Evolutionary conservation across 352 stramenopile species (phyloP), one percentile per base, ranked within the genome.

Genomic region (Phytophthora quininea): DNA sequence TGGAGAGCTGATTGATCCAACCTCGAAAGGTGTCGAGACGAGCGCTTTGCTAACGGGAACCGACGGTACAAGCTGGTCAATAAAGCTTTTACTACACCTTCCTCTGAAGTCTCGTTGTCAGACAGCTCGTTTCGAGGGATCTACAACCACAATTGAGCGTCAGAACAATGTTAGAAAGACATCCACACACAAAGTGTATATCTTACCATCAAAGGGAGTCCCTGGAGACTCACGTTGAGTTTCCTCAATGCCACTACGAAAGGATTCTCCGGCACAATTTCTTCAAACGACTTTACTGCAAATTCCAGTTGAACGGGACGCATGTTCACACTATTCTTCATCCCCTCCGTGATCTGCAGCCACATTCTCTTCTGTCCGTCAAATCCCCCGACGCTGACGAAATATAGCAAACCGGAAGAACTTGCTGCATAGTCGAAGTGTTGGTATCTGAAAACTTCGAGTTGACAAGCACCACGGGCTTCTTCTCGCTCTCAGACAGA

Each of bases 311-410:
- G 4, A 8, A 33, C 27, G 3, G 46, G 11, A 9, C 15, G 24
- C 11, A 10, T 35, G 3, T 27, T n/a, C 15, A 29, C 2, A 24
- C 40, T 53, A 3, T 24, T 24, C 19, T 24, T 24, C 19, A 83
- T 58, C 2, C 68, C 76, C 12, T 76, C 62, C 29, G 89, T 86
- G 27, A 85, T 54, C 47, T 89, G 82, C 49, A 88, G 29, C 76
- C 76, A 90, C 65, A 90, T 90, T 31, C 80, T 77, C 57, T 75
- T 87, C 54, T 90, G 82, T 2, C 82, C 80, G 42, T 90, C 78
- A 60, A 86, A 85, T 2, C 29, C 6, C 47, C 58, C 2, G 59
- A 63, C 8, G 69, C 72, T 12, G 62, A 69, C 3, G 60, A 54
- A n/a, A 85, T 50, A 47, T 78, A 84, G 32, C 77, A 90, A 0